Base-by-base conservation (phyloP, 306 rosid genomes). In the Pterocarpus santalinus region DNA sequence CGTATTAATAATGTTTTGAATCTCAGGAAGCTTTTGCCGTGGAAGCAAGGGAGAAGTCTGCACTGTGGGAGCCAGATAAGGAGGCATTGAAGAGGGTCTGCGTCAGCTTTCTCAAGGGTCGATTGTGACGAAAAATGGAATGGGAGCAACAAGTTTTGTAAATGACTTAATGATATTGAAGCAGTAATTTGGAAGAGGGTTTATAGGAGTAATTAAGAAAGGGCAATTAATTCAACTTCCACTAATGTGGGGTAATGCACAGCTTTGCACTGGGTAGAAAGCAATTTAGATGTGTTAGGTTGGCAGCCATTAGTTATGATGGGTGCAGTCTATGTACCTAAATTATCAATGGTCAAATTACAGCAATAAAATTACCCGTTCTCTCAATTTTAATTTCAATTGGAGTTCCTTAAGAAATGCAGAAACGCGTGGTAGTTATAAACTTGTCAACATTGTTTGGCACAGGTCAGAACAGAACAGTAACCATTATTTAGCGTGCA, bases 51-150 rank as follows among this genome's bases (percentile, higher is more conserved):
- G 86, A 79, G 0, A 91, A 84, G 66, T 72, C 75, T 75, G 89
- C 72, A 32, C 52, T 78, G 62, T 49, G 84, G 61, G 93, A 93
- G 80, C 96, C 99, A n/a, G 92, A 90, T 30, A 77, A 60, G 75
- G 98, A 93, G 73, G 90, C 94, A 5, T 95, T 91, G 98, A 91
- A 83, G 89, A 93, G 44, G 74, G 17, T 93, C 4, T 95, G 97
- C 90, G 58, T 61, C 17, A 85, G 78, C 83, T 95, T 95, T 80
- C 91, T 95, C 35, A 95, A 95, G 88, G 90, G 91, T 39, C 64
- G 81, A 33, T 85, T 86, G 53, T 91, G 89, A 92, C 63, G 6
- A 11, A 17, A 33, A 49, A 49, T 49, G 14, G 5, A 66, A 65
- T 0, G 7, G 30, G 11, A 22, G 15, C 0, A n/a, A 35, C 0